Percentiles rank a stretch among this genome's conserved stretches.
These are phyloP conservation scores for Aureobasidium namibiae DNA, from an alignment of 2,329 filamentous ascomycete species.

Conservation along the genomic window DNA sequence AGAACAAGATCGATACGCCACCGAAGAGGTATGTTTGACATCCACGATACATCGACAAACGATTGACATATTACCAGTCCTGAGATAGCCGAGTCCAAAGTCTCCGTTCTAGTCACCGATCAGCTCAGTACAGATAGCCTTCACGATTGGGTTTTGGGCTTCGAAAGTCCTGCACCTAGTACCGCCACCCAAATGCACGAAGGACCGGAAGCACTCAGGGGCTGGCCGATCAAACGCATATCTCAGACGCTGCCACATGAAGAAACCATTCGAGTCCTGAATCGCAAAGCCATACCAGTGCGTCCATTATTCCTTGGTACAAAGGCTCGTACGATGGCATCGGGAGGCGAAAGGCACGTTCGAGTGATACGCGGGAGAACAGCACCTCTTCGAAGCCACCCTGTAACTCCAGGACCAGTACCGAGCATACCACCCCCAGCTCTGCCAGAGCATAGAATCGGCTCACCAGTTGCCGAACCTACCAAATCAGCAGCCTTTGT, in stretches of 20 bases:
- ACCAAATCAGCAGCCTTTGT: not conserved
- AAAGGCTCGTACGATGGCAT: not conserved
- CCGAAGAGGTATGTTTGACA: not conserved
- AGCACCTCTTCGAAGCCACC: slow-evolving; percentile 13
- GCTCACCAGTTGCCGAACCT: not conserved
- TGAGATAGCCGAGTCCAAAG: slow-evolving; percentile 24
- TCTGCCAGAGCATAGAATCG: not conserved
- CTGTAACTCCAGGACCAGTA: slow-evolving; percentile 13
- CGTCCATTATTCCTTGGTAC: not conserved
- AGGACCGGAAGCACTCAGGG: slow-evolving; percentile 16
- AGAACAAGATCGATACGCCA: not conserved
- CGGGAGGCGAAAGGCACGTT: not conserved
- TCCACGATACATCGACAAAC: not conserved
- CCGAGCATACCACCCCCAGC: slow-evolving; percentile 21
- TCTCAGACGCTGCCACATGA: slow-evolving; percentile 15
- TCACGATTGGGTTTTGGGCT: slow-evolving; percentile 22
- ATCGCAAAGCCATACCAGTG: not conserved
- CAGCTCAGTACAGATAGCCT: slow-evolving; percentile 22
- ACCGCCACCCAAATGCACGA: not conserved
- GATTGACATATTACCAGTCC: slow-evolving; percentile 15
- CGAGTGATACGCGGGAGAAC: slow-evolving; percentile 3
- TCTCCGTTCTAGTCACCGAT: slow-evolving; percentile 27
- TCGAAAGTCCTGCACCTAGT: slow-evolving; percentile 13
- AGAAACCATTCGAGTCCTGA: slow-evolving; percentile 18
- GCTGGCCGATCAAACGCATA: slow-evolving; percentile 7